phyloP scores from a whole-genome alignment of 2,329 filamentous ascomycete genomes.

The Talaromyces atroroseus region DNA sequence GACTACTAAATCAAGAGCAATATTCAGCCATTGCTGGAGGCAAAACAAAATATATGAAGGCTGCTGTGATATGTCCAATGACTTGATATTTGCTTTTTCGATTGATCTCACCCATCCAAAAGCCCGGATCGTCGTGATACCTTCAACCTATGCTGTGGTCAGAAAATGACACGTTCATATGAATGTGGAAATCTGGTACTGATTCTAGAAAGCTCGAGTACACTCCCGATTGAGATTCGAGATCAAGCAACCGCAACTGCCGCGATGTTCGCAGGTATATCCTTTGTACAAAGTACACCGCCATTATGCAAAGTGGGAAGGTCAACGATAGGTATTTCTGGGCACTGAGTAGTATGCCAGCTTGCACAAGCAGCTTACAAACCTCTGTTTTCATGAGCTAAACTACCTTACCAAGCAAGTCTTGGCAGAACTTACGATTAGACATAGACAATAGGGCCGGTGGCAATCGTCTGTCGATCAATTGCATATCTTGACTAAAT shows the following conservation, averaged over 20 bases:
- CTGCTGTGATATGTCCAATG: neutral
- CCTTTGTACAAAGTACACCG: too few relatives aligned
- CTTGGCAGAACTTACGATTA: too few relatives aligned
- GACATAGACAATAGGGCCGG: too few relatives aligned
- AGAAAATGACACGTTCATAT: too few relatives aligned
- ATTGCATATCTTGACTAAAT: neutral
- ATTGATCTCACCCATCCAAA: neutral
- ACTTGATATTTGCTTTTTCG: neutral
- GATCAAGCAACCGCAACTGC: constrained; percentile 49
- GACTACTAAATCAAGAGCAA: neutral
- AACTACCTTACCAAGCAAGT: too few relatives aligned
- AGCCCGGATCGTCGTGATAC: neutral
- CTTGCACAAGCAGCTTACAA: too few relatives aligned
- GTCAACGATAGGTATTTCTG: constrained; percentile 34
- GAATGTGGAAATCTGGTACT: too few relatives aligned
- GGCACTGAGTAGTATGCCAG: constrained; percentile 22
- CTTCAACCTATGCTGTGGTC: neutral
- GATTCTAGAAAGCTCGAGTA: constrained; percentile 49
- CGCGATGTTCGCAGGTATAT: constrained; percentile 49
- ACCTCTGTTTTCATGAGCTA: too few relatives aligned
- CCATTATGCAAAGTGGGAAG: too few relatives aligned
- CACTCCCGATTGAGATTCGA: constrained; percentile 50
- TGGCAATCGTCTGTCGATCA: neutral
- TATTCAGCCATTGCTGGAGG: neutral
- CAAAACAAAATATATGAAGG: neutral